Base-by-base conservation (phyloP, 2,329 filamentous ascomycete genomes). In the Colletotrichum sp. region DNA sequence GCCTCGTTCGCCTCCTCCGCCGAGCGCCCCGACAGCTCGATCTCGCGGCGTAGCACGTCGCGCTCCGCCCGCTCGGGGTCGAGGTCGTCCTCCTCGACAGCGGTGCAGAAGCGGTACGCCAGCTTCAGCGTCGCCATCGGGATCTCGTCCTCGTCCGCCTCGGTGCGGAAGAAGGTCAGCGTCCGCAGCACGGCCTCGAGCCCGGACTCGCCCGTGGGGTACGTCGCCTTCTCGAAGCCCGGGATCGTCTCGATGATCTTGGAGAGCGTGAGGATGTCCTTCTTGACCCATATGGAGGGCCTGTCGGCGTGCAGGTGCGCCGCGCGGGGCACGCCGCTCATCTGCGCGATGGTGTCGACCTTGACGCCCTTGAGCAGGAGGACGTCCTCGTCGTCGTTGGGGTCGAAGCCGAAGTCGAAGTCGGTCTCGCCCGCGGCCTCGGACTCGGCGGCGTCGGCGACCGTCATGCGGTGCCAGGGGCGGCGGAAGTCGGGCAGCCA, bases 401-500 rank as follows among this genome's bases (percentile, higher is more conserved):
- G 72, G 34, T 73, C 63, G n/a, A 74, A 59, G 36, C 72, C 72
- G 12, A 74, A 74, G 57, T 74, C 72, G 13, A 74, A 74, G 64
- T 73, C 72, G 1, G 72, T 72, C 24, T 74, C 72, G 47, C 72
- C 69, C n/a, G 72, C 69, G 18, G 72, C 72, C 65, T 63, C 69
- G 31, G 63, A 73, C 43, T 74, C 72, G 36, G 72, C 72, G 5
- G 64, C 72, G 24, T 74, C 72, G n/a, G 72, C 72, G 36, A 74
- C 72, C 11, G 72, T 74, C 72, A 74, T 73, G 57, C 64, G 69
- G n/a, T 65, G 57, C 72, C 72, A 74, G 21, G 64, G 69, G 21
- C 64, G n/a, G 47, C 72, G 72, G 29, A 72, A 69, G 72, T 74
- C 72, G 51, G 72, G 72, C 12, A 74, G 54, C 72, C 72, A 74